phyloP scores from a whole-genome alignment of 345 rosid genomes.

The Gossypium longicalyx region DNA sequence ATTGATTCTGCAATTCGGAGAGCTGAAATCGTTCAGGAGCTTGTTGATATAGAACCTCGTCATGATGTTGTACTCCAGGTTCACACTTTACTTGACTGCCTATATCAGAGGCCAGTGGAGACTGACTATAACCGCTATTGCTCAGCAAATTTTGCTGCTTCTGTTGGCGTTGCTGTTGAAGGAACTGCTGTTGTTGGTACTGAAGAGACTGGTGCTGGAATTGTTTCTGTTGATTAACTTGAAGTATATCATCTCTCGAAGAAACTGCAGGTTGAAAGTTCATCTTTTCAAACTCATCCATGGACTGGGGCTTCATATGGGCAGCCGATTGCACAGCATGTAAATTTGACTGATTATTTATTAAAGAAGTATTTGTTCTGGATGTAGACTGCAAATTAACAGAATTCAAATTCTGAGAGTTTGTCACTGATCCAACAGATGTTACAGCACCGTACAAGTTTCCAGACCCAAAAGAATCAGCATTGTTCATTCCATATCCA shows the following conservation, averaged over 20 bases:
- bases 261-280: slow-evolving; percentile 42
- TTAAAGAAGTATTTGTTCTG: slow-evolving; percentile 45
- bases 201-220: slow-evolving; percentile 57
- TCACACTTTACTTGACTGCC: slow-evolving; percentile 56
- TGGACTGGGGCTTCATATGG: slow-evolving; percentile 36
- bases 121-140: slow-evolving; percentile 51
- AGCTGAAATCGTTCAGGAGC: slow-evolving; percentile 55
- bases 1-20: slow-evolving; percentile 60
- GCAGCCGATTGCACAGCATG: slow-evolving; percentile 46
- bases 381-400: slow-evolving; percentile 52
- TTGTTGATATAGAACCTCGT: slow-evolving; percentile 48
- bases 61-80: slow-evolving; percentile 53
- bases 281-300: slow-evolving; percentile 52
- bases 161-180: slow-evolving; percentile 50
- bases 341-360: slow-evolving; percentile 45
- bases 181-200: slow-evolving; percentile 54
- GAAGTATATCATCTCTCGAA: slow-evolving; percentile 47
- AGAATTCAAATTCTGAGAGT: slow-evolving; percentile 47
- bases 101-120: slow-evolving; percentile 52
- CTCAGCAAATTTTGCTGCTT: slow-evolving; percentile 52
- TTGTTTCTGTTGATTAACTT: slow-evolving; percentile 59
- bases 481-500: slow-evolving; percentile 50
- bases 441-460: slow-evolving; percentile 50
- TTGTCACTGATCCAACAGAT: slow-evolving; percentile 46
- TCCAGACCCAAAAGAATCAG: slow-evolving; percentile 60